phyloP scores from a whole-genome alignment of 2,329 filamentous ascomycete species.

The Fusarium staphyleae region DNA sequence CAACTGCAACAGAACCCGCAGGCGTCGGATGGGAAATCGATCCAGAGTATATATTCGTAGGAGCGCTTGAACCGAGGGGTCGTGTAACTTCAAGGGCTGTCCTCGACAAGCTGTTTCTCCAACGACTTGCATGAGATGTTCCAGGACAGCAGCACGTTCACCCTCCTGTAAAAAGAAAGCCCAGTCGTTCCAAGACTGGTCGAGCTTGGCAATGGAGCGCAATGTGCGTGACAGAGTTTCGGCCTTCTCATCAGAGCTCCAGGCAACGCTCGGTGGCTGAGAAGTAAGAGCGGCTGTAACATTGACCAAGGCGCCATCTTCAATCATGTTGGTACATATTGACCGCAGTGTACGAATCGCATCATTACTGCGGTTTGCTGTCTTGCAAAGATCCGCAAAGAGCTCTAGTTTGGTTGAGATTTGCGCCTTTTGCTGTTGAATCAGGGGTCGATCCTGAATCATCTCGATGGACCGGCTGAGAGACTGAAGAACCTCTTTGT shows the following conservation, averaged over 20 bases:
- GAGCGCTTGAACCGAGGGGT: constrained; percentile 55
- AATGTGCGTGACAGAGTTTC: constrained; percentile 65
- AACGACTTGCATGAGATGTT: constrained; percentile 64
- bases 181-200: constrained; percentile 63
- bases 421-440: constrained; percentile 66
- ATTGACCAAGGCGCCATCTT: constrained; percentile 61
- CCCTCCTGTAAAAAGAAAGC: constrained; percentile 58
- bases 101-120: constrained; percentile 46
- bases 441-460: constrained; percentile 60
- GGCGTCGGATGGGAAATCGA: constrained; percentile 59
- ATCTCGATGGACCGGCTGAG: constrained; percentile 70
- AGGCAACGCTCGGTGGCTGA: constrained; percentile 59
- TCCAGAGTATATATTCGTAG: constrained; percentile 59
- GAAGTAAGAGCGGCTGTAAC: constrained; percentile 59
- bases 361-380: constrained; percentile 60
- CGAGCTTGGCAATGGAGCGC: constrained; percentile 66
- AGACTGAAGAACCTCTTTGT: constrained; percentile 58
- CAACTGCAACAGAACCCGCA: constrained; percentile 60
- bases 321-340: constrained; percentile 68
- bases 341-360: constrained; percentile 64
- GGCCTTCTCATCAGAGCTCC: constrained; percentile 59
- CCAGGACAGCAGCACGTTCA: constrained; percentile 64
- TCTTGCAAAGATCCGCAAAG: constrained; percentile 67
- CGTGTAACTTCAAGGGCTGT: constrained; percentile 51
- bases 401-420: constrained; percentile 70